Conservation (phyloP, 2,329 filamentous ascomycete genomes). For the Ascomycota sp. region DNA sequence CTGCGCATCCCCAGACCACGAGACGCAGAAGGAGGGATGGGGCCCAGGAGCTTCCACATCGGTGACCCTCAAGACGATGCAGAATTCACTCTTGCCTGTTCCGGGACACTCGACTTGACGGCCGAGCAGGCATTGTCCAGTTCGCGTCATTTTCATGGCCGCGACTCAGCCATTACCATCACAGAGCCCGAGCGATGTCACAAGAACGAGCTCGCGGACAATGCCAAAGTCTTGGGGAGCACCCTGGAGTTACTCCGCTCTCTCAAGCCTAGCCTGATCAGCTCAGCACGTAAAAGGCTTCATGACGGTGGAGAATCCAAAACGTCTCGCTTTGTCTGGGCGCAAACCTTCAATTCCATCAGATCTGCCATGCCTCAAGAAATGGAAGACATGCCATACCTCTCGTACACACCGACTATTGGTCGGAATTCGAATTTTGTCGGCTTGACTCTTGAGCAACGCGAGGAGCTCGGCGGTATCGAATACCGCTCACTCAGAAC, state of each 20-base stretch:
- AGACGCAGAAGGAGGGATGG: constrained; percentile 67
- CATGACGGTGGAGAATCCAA: constrained; percentile 12
- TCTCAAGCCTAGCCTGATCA: constrained; percentile 20
- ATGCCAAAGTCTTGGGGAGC: constrained; percentile 20
- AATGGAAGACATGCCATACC: constrained; percentile 51
- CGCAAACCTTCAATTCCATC: constrained; percentile 38
- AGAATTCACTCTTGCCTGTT: constrained; percentile 9
- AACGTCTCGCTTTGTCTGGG: constrained; percentile 9
- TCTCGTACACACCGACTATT: constrained; percentile 84
- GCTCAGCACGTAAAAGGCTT: constrained; percentile 16
- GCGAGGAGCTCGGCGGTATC: constrained; percentile 88
- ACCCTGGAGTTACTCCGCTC: constrained; percentile 20
- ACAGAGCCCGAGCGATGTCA: constrained; percentile 33
- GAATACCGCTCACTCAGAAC: constrained; percentile 88
- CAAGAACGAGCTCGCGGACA: constrained; percentile 18
- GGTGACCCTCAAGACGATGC: constrained; percentile 16
- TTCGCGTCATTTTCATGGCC: constrained; percentile 10
- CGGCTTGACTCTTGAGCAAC: constrained; percentile 70
- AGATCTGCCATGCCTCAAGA: constrained; percentile 31
- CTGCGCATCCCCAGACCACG: constrained; percentile 80
- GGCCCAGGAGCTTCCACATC: constrained; percentile 35
- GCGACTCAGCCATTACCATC: constrained; percentile 42
- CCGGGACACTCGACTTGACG: constrained; percentile 9
- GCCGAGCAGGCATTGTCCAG: constrained; percentile 6
- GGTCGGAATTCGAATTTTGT: constrained; percentile 86